Evolutionary conservation across 192 early-diverging fungal genomes (phyloP).

Genomic region (Rhizophlyctis rosea): DNA sequence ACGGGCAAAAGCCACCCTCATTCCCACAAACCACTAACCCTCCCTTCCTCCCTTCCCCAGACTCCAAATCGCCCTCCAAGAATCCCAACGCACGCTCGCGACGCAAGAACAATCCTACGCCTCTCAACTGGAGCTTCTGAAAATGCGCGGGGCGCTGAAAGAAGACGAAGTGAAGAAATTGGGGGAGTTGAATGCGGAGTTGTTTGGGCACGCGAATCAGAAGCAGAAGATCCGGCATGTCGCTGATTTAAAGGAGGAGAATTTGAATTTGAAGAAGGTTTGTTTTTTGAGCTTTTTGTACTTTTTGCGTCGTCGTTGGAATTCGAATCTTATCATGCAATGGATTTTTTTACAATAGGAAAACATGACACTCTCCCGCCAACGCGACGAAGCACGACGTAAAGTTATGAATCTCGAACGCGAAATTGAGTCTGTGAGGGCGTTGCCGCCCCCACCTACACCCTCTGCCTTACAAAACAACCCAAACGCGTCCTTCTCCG

Average conservation of each 20-base stretch:
- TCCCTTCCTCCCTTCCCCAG: too few relatives aligned
- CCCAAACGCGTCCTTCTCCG: too few relatives aligned
- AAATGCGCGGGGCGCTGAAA: constrained; percentile 15
- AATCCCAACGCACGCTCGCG: background rate
- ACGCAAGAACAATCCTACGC: constrained; percentile 12
- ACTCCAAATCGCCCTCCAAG: too few relatives aligned
- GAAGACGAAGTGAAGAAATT: constrained; percentile 38
- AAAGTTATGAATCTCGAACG: constrained; percentile 20
- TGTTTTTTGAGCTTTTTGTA: constrained; percentile 5
- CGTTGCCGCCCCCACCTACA: background rate
- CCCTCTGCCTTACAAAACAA: too few relatives aligned
- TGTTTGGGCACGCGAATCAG: constrained; percentile 46
- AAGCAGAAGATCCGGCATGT: constrained; percentile 50
- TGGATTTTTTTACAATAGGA: background rate
- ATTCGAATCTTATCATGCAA: too few relatives aligned
- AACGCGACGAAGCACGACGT: constrained; percentile 13
- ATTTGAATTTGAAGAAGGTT: constrained; percentile 40
- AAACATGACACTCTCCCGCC: constrained; percentile 12
- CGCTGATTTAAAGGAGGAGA: constrained; percentile 42
- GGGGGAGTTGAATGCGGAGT: constrained; percentile 37
- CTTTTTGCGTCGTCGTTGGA: too few relatives aligned
- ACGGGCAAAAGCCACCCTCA: too few relatives aligned
- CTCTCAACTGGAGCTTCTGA: constrained; percentile 23
- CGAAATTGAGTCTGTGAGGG: constrained; percentile 8
- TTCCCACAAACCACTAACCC: too few relatives aligned